Base-by-base conservation (phyloP, 345 rosid species). In the Eucalyptus pauciflora region DNA sequence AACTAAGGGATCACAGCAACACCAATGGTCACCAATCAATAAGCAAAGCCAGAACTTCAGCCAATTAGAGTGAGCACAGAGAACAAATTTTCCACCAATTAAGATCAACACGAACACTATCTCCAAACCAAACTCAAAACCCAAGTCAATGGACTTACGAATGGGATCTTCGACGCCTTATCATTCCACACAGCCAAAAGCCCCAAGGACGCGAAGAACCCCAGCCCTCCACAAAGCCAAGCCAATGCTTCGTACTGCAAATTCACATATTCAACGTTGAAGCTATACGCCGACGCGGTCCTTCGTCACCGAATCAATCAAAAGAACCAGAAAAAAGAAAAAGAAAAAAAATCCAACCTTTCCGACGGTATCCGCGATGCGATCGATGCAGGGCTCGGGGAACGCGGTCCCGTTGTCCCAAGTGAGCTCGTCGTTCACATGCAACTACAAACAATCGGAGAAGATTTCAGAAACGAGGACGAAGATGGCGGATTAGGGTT, bases 341-440 rank as follows among this genome's bases (percentile, higher is more conserved):
- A 56, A 48, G 16, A 37, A 3, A 64, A 85, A 86, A 71, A 4
- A 43, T 33, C 48, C 49, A 64, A 96, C 99, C 98, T 98, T 96
- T 87, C 99, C 99, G 79, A 98, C 96, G 6, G 99, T 98, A 88
- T 98, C 99, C 64, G 99, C 99, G 86, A 98, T 98, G 54, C 99
- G 98, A 95, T 98, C 99, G 25, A 98, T 93, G 86, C 99, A 96
- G 52, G 99, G 99, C 87, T 98, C 99, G 45, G 99, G 99, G 89
- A 92, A 93, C 29, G 97, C 83, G 62, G 99, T 95, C 56, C 99
- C 99, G 89, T 97, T 98, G 93, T 98, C 99, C 99, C 99, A 97
- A 86, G 88, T 88, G 87, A 98, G 95, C 94, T 98, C 99, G 49
- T 97, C 99, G 45, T 97, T 98, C 43, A 94, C 96, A n/a, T 94